These are phyloP conservation scores for Podosphaera fusca DNA, from an alignment of 2,329 filamentous ascomycete species.

Conservation along the genomic window DNA sequence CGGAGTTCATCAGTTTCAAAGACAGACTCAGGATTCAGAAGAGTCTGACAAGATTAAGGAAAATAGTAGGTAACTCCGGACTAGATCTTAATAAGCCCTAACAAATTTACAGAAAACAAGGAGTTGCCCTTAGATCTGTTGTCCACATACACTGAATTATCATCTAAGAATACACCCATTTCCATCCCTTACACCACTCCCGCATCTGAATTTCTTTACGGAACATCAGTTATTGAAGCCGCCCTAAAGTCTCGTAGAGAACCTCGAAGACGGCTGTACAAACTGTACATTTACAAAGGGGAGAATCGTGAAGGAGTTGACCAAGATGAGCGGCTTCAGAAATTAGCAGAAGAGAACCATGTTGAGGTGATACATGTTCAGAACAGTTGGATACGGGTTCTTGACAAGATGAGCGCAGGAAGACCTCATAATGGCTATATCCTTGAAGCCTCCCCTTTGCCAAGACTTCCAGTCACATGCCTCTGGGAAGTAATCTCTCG, in stretches of 20 bases:
- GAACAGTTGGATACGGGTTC: slow-evolving; percentile 37
- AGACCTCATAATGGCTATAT: slow-evolving; percentile 80
- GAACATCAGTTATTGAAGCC: slow-evolving; percentile 56
- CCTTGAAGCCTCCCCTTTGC: slow-evolving; percentile 67
- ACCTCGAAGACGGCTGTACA: slow-evolving; percentile 52
- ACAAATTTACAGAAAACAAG: no score
- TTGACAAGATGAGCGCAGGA: slow-evolving; percentile 65
- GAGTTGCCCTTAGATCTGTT: no score
- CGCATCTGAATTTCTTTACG: slow-evolving; percentile 80
- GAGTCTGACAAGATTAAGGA: no score
- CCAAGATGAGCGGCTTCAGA: slow-evolving; percentile 22
- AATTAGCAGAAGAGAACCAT: slow-evolving; percentile 24
- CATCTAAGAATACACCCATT: slow-evolving; percentile 11
- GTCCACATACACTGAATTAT: no score
- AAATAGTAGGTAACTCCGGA: no score
- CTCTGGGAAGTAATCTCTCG: slow-evolving; percentile 20
- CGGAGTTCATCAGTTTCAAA: not conserved
- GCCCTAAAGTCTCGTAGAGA: slow-evolving; percentile 36
- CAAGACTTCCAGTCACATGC: slow-evolving; percentile 40
- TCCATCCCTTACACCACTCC: slow-evolving; percentile 53
- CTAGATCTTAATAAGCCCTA: no score
- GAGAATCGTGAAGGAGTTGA: slow-evolving; percentile 27
- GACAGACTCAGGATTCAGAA: not conserved
- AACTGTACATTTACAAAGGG: slow-evolving; percentile 52
- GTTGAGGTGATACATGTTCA: slow-evolving; percentile 34